Conservation (phyloP, 306 rosid species). For the Nissolia schottii region DNA sequence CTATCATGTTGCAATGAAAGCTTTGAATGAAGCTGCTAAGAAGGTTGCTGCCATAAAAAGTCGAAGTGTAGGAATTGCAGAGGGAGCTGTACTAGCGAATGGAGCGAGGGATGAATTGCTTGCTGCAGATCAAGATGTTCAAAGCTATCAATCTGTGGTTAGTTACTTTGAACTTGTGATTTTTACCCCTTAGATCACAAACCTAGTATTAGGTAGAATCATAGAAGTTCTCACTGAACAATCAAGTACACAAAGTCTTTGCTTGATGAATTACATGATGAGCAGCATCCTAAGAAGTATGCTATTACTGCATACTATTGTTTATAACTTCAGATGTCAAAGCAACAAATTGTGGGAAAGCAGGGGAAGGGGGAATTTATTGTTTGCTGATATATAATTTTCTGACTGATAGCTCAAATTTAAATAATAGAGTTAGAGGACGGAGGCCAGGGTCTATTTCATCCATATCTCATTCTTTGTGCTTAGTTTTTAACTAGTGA, state of each 20-base stretch:
- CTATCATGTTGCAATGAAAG: slow-evolving; percentile 78
- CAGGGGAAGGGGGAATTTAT: neutral
- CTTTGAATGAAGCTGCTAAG: slow-evolving; percentile 73
- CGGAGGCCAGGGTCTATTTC: neutral
- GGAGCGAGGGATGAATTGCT: slow-evolving; percentile 54
- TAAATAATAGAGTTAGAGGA: neutral
- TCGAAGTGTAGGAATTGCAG: slow-evolving; percentile 38
- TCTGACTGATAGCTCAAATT: neutral
- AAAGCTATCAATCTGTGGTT: slow-evolving; percentile 49
- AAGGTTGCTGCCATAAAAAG: slow-evolving; percentile 57
- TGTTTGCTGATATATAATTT: neutral
- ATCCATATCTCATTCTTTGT: neutral
- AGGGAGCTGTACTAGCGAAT: slow-evolving; percentile 43
- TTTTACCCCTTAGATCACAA: neutral
- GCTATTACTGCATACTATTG: neutral
- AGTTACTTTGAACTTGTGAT: slow-evolving; percentile 33
- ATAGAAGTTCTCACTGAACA: neutral
- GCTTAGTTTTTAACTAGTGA: neutral
- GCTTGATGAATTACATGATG: slow-evolving; percentile 3
- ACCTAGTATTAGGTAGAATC: neutral
- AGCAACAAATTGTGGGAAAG: neutral
- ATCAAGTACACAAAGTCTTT: neutral
- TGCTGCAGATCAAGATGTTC: slow-evolving; percentile 49
- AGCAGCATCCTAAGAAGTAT: neutral
- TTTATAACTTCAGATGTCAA: neutral